Base-by-base conservation (phyloP, 331 rosid species). In the Acacia pycnantha region DNA sequence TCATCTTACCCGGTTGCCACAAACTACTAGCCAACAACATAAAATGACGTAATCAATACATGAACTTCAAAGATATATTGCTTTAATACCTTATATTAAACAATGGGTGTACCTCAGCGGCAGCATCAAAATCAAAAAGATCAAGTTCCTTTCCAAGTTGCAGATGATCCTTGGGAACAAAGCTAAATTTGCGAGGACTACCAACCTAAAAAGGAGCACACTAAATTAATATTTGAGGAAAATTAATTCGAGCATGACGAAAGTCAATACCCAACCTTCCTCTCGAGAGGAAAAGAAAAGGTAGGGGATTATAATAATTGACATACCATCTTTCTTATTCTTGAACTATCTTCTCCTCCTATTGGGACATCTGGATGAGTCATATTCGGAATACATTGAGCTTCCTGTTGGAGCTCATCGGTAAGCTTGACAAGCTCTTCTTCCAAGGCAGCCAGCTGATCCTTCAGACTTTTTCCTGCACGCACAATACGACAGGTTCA, bases 91-190 rank as follows among this genome's bases (percentile, higher is more conserved):
- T 66, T 80, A 78, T 67, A 82, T 33, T 78, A 73, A 82, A 83
- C 59, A 77, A 64, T 41, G 77, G 44, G 46, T 35, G 82, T 92
- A 95, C 99, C 98, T 91, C 99, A 11, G 99, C 87, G 51, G 99
- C 99, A 37, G 99, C 94, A 81, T 93, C 98, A 82, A 95, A 95
- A 78, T 95, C 97, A 72, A 95, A 88, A 79, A 95, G 94, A 90
- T 92, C 93, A 67, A 92, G 91, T 35, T 87, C 96, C 81, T 93
- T 93, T 81, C 99, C 99, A 14, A 95, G 90, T 87, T 92, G 94
- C 56, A 93, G 90, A 83, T 95, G 99, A 92, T 95, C 98, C 85
- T 90, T 95, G 77, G 85, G 83, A 69, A 91, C 90, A 86, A 95
- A 95, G 84, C 84, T 76, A 84, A 95, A 92, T 64, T 88, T 77